These are phyloP conservation scores for Solanum microdontum DNA, from an alignment of 257 asterid genomes.

Conservation along the genomic window DNA sequence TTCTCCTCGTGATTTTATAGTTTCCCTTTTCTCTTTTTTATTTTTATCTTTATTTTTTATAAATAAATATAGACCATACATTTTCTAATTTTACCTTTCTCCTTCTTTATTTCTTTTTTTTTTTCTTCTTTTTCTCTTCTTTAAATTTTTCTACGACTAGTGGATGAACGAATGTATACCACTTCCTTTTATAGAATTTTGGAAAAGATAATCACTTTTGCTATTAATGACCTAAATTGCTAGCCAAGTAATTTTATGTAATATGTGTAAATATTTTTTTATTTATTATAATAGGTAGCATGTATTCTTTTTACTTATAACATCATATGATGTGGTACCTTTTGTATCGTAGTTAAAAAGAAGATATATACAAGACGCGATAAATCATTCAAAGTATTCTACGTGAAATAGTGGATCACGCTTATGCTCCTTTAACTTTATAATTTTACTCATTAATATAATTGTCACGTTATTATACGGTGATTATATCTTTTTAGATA, in stretches of 20 bases:
- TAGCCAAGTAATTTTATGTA: neutral
- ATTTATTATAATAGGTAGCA: neutral
- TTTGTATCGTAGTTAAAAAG: neutral
- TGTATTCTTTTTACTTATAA: neutral
- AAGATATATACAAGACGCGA: too few relatives aligned
- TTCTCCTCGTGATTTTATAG: neutral
- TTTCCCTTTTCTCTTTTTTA: neutral
- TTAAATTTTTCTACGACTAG: neutral
- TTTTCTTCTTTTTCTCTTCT: neutral
- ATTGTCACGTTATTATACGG: too few relatives aligned
- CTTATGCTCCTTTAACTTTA: too few relatives aligned
- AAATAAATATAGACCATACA: neutral
- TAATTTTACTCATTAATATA: too few relatives aligned
- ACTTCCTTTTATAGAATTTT: neutral
- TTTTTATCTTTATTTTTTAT: too few relatives aligned
- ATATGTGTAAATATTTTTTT: neutral
- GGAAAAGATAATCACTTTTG: neutral
- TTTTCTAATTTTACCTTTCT: neutral
- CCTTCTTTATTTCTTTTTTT: neutral
- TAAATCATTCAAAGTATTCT: neutral
- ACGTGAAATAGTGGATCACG: too few relatives aligned
- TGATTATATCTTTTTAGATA: neutral
- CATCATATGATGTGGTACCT: neutral
- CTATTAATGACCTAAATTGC: neutral
- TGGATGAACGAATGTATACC: neutral